Evolutionary conservation across 768 basidiomycete species (phyloP).

Genomic region (Cubamyces lactineus): DNA sequence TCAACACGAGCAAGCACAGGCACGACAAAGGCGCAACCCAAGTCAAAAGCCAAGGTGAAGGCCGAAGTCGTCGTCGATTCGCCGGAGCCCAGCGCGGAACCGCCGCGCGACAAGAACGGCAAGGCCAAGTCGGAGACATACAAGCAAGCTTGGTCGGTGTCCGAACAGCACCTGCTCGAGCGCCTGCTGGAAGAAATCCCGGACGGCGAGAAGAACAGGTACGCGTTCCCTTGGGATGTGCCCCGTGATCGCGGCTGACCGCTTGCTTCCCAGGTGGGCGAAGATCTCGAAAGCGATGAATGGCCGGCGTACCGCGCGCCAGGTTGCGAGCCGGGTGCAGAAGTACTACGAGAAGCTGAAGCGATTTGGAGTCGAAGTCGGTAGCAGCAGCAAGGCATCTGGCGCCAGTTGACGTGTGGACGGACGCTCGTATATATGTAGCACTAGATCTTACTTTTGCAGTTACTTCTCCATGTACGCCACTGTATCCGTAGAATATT

Average conservation of each 20-base stretch:
- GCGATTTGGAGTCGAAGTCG: conserved; percentile 62
- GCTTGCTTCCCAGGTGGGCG: conserved; percentile 57
- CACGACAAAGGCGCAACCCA: conserved; percentile 6
- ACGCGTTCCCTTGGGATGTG: conserved; percentile 27
- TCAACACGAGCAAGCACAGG: background rate
- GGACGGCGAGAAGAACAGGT: conserved; percentile 77
- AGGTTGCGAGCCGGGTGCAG: conserved; percentile 88
- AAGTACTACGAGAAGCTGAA: conserved; percentile 88
- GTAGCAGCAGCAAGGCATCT: conserved; percentile 24
- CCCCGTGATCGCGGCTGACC: background rate
- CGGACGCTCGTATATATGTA: background rate
- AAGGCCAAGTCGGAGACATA: conserved; percentile 73
- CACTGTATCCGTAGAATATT: conserved; percentile 8
- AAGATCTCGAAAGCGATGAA: conserved; percentile 85
- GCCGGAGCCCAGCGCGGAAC: conserved; percentile 7
- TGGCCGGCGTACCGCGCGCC: conserved; percentile 73
- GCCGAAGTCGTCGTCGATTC: background rate
- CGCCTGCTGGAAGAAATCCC: conserved; percentile 76
- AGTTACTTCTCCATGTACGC: background rate
- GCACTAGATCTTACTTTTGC: background rate
- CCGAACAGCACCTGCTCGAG: conserved; percentile 79
- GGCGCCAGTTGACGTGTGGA: background rate
- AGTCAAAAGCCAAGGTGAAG: background rate
- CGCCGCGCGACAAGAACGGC: conserved; percentile 21
- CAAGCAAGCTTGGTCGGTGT: conserved; percentile 77